Evolutionary conservation across 225 moss, liverwort and hornwort genomes (phyloP), one percentile per base, ranked within the genome.

Genomic region (Marchantia paleacea): DNA sequence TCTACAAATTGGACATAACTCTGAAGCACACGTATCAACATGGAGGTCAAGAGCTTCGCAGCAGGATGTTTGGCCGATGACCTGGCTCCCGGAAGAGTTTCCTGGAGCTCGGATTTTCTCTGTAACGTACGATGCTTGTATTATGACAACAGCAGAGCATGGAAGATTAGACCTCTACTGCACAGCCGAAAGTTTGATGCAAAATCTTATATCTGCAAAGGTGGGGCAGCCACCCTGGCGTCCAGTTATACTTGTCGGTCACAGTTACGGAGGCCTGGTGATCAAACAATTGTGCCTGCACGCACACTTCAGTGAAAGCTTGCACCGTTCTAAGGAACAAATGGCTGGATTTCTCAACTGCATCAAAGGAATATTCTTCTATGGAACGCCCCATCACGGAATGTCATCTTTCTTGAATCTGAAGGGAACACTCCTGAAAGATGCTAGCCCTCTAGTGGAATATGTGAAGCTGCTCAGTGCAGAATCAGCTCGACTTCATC

Each of bases 161-260:
- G 72, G 72, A 7, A 72, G 72, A 72, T 49, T 72, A 49, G 72
- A 72, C 47, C n/a, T 49, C 3, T 49, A 72, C 52, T 29, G 10
- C 13, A 49, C 51, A 8, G 48, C 72, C 18, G 72, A 72, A 22
- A 72, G 24, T 24, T 49, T 72, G 48, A 10, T 49, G 28, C 50
- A 49, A 19, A 2, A 51, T 19, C 52, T 72, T 72, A 8, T 16
- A 49, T 72, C 51, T 48, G 72, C 48, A 72, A 18, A 29, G 53
- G 55, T 75, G 28, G 75, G 75, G 7, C 75, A 75, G 24, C 13
- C 3, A 1, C 57, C 57, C 14, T 12, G 16, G 7, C 25, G 22
- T 53, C 75, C 75, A 10, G 53, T 75, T 12, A 55, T 75, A 14
- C 53, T 75, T 19, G 48, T 75, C 16, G 75, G 75, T 0, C 73